Percentiles rank a stretch among this genome's conserved stretches.
phyloP scores from a whole-genome alignment of 2,329 filamentous ascomycete species.

The Verticillium klebahnii region DNA sequence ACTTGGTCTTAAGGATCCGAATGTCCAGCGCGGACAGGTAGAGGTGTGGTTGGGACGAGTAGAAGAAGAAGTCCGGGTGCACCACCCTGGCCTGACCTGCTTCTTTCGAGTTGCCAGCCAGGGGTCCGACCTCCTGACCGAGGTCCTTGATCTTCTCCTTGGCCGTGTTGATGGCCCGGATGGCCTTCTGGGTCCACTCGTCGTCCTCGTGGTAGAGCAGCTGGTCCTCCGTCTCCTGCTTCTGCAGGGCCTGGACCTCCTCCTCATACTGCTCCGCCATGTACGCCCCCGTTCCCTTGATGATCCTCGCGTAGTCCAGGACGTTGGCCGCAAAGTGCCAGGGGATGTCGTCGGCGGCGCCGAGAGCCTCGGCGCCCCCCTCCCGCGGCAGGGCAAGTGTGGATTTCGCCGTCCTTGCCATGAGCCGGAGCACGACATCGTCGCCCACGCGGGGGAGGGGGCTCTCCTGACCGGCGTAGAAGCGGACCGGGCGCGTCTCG shows the following conservation, averaged over 20 bases:
- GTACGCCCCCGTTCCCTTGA: slow-evolving; percentile 90
- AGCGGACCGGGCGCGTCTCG: slow-evolving; percentile 83
- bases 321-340: slow-evolving; percentile 96
- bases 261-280: slow-evolving; percentile 76
- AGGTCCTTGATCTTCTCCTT: slow-evolving; percentile 66
- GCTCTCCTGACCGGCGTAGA: slow-evolving; percentile 85
- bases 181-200: slow-evolving; percentile 87
- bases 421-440: slow-evolving; percentile 83
- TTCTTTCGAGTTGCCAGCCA: slow-evolving; percentile 3
- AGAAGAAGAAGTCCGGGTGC: slow-evolving; percentile 71
- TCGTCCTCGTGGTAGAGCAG: slow-evolving; percentile 85
- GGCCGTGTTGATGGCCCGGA: slow-evolving; percentile 66
- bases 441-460: slow-evolving; percentile 75
- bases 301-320: slow-evolving; percentile 88
- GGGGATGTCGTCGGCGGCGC: slow-evolving; percentile 71
- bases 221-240: slow-evolving; percentile 84
- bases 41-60: slow-evolving; percentile 80
- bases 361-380: slow-evolving; percentile 63
- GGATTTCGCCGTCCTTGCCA: slow-evolving; percentile 74
- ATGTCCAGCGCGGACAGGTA: slow-evolving; percentile 91
- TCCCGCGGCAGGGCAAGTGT: slow-evolving; percentile 86
- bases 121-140: slow-evolving; percentile 15
- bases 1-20: slow-evolving; percentile 84
- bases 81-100: slow-evolving; percentile 13
- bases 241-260: slow-evolving; percentile 69